Conservation (phyloP, 1,284 basidiomycete species). For the Rhodotorula sp. region DNA sequence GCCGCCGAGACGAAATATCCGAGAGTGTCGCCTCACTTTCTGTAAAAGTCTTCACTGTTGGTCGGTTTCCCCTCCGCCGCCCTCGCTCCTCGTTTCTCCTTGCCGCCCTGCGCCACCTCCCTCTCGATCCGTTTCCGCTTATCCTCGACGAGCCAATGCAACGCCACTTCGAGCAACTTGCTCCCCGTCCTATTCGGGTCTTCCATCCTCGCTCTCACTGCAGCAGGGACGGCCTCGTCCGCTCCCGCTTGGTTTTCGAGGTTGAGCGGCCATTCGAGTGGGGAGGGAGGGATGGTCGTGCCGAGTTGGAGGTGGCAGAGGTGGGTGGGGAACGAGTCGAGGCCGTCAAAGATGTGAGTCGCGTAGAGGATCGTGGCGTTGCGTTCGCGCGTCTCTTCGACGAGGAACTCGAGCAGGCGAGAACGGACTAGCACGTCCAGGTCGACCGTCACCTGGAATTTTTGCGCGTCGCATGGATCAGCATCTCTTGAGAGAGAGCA, state of each 20-base stretch:
- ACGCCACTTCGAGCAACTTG: constrained; percentile 56
- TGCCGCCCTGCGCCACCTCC: constrained; percentile 52
- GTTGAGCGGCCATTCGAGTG: constrained; percentile 65
- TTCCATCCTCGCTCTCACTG: constrained; percentile 40
- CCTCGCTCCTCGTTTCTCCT: constrained; percentile 68
- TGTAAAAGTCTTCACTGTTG: constrained; percentile 85
- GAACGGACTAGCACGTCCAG: constrained; percentile 95
- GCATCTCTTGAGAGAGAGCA: too few species aligned
- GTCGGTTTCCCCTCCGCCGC: constrained; percentile 56
- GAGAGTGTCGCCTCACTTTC: constrained; percentile 60
- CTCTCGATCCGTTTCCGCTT: constrained; percentile 60
- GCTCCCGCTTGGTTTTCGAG: constrained; percentile 26
- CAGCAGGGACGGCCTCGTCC: constrained; percentile 26
- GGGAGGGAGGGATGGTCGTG: constrained; percentile 61
- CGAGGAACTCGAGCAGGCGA: constrained; percentile 84
- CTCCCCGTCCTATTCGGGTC: constrained; percentile 28
- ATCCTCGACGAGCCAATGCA: constrained; percentile 84
- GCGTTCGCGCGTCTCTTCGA: constrained; percentile 73
- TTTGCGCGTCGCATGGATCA: too few species aligned
- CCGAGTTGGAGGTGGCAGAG: constrained; percentile 86
- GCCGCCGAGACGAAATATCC: too few species aligned
- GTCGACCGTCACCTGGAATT: constrained; percentile 92
- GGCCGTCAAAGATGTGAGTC: constrained; percentile 92
- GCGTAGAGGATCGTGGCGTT: constrained; percentile 92
- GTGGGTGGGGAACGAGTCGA: constrained; percentile 82